Evolutionary conservation across 345 rosid genomes (phyloP), one percentile per base, ranked within the genome.

Genomic region (Pistacia integerrima): DNA sequence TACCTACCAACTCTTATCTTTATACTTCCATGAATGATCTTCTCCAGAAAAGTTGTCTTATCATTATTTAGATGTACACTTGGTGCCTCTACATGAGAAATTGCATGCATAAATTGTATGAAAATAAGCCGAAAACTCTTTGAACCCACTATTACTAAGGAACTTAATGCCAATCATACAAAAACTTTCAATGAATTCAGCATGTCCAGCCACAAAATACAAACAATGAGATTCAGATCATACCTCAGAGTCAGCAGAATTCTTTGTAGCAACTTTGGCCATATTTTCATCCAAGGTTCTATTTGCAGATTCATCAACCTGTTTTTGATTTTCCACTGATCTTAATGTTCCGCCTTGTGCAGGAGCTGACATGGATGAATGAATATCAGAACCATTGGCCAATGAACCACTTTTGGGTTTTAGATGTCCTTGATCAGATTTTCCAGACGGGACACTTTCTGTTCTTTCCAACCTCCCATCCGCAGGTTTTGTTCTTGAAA

Each of bases 201-300:
- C 54, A 79, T 44, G 59, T 30, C 63, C 67, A 72, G 59, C 67
- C 69, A 22, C 17, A 35, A 54, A 38, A 72, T 20, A 67, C 55
- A 74, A 58, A 67, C 67, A 41, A 65, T 28, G 66, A 77, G 68
- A 38, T 16, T 58, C 4, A 44, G 69, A 73, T 46, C 67, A 35
- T 85, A 97, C 98, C 98, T 94, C 99, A 18, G 84, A 67, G 66
- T 94, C 97, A 20, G 83, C 66, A 71, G 90, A 80, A 73, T 84
- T 85, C 77, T 80, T 96, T 14, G 79, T 67, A 70, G 85, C 78
- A 75, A 83, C 68, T 87, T 88, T 90, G 66, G 74, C 79, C 36
- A 73, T 38, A 74, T 75, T 83, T 59, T 91, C 98, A 70, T 90
- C 98, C 68, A 71, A 56, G 48, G 64, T 70, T 84, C 77, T 87